A percentile compares a stretch with the other conserved stretches of the same genome.
Evolutionary conservation across 1,284 basidiomycete genomes (phyloP).

Genomic region (Gomphus bonarii): DNA sequence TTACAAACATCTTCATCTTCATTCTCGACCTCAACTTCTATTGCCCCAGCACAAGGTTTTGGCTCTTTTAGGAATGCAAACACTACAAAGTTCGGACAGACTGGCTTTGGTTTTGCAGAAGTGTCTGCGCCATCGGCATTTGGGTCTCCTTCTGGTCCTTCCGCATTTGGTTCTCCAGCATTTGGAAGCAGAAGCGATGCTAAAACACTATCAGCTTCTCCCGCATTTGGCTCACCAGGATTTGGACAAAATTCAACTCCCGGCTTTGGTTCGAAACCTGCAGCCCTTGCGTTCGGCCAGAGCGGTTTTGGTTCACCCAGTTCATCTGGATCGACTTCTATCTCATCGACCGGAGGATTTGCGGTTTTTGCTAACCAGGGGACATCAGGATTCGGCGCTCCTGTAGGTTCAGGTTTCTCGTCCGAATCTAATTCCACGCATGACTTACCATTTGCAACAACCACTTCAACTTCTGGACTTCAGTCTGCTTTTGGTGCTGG

Average conservation of each 20-base stretch:
- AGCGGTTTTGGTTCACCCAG: constrained; percentile 14
- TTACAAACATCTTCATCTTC: constrained; percentile 11
- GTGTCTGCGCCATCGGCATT: constrained; percentile 12
- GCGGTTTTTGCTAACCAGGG: constrained; percentile 9
- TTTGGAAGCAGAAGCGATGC: neutral
- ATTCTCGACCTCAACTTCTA: neutral
- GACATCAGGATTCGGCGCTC: constrained; percentile 21
- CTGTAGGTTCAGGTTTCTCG: constrained; percentile 21
- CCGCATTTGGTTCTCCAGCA: constrained; percentile 15
- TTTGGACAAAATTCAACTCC: constrained; percentile 5
- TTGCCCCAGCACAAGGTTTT: constrained; percentile 12
- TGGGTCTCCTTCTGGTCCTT: constrained; percentile 11
- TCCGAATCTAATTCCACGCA: constrained; percentile 27
- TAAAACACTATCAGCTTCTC: neutral
- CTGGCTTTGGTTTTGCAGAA: constrained; percentile 10
- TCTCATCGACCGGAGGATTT: constrained; percentile 3
- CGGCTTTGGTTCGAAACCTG: constrained; percentile 5
- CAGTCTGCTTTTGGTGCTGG: constrained; percentile 15
- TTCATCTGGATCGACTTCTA: constrained; percentile 6
- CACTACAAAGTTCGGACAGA: neutral
- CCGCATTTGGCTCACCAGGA: constrained; percentile 4
- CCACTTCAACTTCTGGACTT: constrained; percentile 15
- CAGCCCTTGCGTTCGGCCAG: constrained; percentile 6
- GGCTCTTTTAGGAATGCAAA: constrained; percentile 6
- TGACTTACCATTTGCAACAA: constrained; percentile 19